A percentile compares a stretch with the other conserved stretches of the same genome.
phyloP scores from a whole-genome alignment of 441 rosid genomes.

The Sinapis alba region DNA sequence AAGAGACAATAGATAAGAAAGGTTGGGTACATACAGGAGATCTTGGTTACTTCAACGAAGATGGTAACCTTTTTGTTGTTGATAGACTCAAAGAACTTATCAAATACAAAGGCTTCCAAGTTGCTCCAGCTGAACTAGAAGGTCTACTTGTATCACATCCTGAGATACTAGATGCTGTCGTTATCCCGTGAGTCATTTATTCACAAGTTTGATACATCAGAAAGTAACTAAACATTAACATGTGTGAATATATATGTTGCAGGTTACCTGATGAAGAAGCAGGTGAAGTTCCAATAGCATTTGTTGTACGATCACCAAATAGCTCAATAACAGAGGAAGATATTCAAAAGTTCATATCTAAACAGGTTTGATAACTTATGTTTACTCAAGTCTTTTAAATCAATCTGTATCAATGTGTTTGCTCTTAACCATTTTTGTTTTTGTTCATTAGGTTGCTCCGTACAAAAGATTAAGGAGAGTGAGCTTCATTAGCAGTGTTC shows the following conservation, averaged over 20 bases:
- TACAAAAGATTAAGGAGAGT: constrained; percentile 59
- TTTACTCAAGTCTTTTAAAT: constrained; percentile 2
- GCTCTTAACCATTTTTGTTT: neutral
- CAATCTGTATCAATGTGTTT: neutral
- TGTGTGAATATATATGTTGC: constrained; percentile 14
- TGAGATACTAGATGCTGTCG: neutral
- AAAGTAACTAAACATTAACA: neutral
- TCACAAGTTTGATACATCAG: neutral
- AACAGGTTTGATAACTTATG: constrained; percentile 52
- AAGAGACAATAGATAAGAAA: constrained; percentile 53
- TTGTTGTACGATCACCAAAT: constrained; percentile 70
- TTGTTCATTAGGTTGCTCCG: constrained; percentile 60
- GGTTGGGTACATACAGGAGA: constrained; percentile 77
- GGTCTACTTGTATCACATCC: constrained; percentile 1
- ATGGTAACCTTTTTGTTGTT: constrained; percentile 66
- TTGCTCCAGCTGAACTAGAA: constrained; percentile 1
- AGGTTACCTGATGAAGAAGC: constrained; percentile 94
- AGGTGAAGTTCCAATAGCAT: constrained; percentile 88
- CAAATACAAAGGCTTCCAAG: constrained; percentile 1
- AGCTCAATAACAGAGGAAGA: constrained; percentile 77
- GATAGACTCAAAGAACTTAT: constrained; percentile 34
- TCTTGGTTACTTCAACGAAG: constrained; percentile 76
- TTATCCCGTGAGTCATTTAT: constrained; percentile 80
- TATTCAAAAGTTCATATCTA: constrained; percentile 62
- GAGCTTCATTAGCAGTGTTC: constrained; percentile 53